Evolutionary conservation across 768 basidiomycete genomes (phyloP).

Genomic region (Mycena rosella): DNA sequence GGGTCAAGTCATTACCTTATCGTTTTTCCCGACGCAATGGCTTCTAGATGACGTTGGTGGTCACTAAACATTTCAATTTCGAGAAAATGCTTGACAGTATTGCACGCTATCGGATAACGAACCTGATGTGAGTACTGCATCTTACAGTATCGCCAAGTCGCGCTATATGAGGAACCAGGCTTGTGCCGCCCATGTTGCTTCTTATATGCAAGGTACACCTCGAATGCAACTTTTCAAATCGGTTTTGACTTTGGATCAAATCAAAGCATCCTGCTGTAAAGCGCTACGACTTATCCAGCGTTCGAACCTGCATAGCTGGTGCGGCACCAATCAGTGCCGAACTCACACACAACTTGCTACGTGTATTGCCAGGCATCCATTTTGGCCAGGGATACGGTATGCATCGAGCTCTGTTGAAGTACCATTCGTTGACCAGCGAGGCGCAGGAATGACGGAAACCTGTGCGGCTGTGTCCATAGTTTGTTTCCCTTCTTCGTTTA

Average conservation of each 20-base stretch:
- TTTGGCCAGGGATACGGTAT: background rate
- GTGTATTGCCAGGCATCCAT: background rate
- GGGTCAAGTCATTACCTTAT: background rate
- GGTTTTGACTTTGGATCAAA: background rate
- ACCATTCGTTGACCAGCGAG: slow-evolving; percentile 16
- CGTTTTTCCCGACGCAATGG: slow-evolving; percentile 1
- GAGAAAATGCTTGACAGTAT: slow-evolving; percentile 60
- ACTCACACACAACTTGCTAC: background rate
- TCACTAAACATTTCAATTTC: slow-evolving; percentile 61
- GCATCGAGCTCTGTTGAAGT: slow-evolving; percentile 34
- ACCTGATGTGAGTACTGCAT: slow-evolving; percentile 60
- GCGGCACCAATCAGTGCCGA: background rate
- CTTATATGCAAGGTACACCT: slow-evolving; percentile 52
- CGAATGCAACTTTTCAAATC: background rate
- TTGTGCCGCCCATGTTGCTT: background rate
- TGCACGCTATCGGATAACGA: slow-evolving; percentile 54
- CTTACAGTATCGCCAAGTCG: slow-evolving; percentile 54
- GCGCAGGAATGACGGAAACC: background rate
- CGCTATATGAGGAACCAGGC: slow-evolving; percentile 40
- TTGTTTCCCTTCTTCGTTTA: background rate
- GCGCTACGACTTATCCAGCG: background rate
- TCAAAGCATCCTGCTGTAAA: background rate
- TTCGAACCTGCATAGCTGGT: background rate
- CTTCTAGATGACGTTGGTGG: slow-evolving; percentile 63
- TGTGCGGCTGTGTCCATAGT: background rate